A percentile compares a stretch with the other conserved stretches of the same genome.
These are phyloP conservation scores for Coemansia sp. DNA, from an alignment of 192 early-diverging fungal species.

Conservation along the genomic window DNA sequence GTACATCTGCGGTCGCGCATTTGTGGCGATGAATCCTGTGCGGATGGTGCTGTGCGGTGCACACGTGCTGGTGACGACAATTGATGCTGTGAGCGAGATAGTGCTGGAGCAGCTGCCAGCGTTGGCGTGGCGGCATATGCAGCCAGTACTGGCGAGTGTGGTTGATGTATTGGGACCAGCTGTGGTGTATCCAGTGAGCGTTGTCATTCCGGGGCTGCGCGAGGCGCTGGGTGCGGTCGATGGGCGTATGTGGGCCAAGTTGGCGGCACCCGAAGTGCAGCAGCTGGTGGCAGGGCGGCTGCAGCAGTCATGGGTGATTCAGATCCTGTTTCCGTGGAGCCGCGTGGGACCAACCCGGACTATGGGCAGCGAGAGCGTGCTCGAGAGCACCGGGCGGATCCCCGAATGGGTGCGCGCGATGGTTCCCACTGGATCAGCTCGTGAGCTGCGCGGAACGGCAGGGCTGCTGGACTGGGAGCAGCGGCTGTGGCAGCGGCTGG, in stretches of 20 bases:
- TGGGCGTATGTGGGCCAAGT: conserved; percentile 22
- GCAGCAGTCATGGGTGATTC: conserved; percentile 35
- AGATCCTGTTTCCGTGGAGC: conserved; percentile 37
- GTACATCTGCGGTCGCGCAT: conserved; percentile 49
- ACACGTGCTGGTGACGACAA: conserved; percentile 64
- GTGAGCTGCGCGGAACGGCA: conserved; percentile 5
- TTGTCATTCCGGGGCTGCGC: conserved; percentile 12
- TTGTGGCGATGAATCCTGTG: conserved; percentile 37
- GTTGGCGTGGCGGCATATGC: conserved; percentile 13
- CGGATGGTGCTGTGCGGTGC: conserved; percentile 62
- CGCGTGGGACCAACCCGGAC: conserved; percentile 10
- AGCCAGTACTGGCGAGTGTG: conserved; percentile 2
- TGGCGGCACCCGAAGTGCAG: conserved; percentile 21
- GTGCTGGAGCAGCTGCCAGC: conserved; percentile 14
- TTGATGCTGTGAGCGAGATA: conserved; percentile 31
- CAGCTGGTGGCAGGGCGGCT: conserved; percentile 7
- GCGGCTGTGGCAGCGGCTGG: conserved; percentile 33
- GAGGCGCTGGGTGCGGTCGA: conserved; percentile 8
- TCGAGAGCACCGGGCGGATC: neutral
- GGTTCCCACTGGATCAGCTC: neutral
- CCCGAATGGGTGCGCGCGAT: neutral
- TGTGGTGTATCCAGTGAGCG: neutral
- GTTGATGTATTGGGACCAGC: conserved; percentile 16
- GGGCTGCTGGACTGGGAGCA: conserved; percentile 22
- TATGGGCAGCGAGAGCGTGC: neutral